A percentile compares a stretch with the other conserved stretches of the same genome.
Evolutionary conservation across 2,329 filamentous ascomycete species (phyloP).

Genomic region (Sordariomycetes sp.): DNA sequence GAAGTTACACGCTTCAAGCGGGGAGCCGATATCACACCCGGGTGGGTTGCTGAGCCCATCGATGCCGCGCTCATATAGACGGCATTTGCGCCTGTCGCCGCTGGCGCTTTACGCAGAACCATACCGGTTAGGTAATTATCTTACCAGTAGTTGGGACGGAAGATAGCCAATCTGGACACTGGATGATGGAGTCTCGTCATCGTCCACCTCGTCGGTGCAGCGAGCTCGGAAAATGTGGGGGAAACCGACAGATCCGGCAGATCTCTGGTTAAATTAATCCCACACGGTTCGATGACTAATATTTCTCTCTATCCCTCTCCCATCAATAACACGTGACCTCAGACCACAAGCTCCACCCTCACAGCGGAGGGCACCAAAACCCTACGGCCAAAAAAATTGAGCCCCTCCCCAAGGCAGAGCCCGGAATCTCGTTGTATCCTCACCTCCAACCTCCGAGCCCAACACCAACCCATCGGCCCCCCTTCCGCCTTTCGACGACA

Average conservation of each 20-base stretch:
- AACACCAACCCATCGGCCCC: conserved; percentile 6
- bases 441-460: conserved; percentile 13
- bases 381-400: conserved; percentile 22
- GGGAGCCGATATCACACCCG: neutral
- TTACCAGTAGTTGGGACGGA: no score
- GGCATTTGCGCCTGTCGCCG: no score
- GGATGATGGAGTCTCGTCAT: no score
- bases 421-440: conserved; percentile 12
- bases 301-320: neutral
- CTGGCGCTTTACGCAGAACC: no score
- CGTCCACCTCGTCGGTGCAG: no score
- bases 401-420: conserved; percentile 12
- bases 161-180: no score
- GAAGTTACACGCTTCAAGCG: neutral
- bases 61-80: neutral
- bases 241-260: neutral
- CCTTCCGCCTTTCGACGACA: conserved; percentile 26
- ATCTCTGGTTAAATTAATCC: neutral
- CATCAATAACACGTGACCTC: neutral
- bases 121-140: no score
- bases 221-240: neutral
- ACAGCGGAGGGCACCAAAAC: conserved; percentile 24
- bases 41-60: neutral
- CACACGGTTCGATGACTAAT: neutral
- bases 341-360: neutral